phyloP scores from a whole-genome alignment of 768 basidiomycete species.

The Boletus pseudopeckii region DNA sequence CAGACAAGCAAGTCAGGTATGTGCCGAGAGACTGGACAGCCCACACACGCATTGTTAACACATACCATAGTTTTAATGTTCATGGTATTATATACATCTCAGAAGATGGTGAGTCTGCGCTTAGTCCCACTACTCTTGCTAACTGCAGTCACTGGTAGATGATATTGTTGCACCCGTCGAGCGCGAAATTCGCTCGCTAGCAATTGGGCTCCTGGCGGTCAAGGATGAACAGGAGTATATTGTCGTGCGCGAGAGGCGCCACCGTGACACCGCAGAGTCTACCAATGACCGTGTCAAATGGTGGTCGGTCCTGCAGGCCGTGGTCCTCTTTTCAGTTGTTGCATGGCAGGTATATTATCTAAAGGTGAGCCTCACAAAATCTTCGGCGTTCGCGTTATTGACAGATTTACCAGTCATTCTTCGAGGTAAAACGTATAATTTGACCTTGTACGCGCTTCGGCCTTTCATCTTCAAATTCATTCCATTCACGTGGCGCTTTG shows the following conservation, averaged over 20 bases:
- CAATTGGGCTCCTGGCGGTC: constrained; percentile 78
- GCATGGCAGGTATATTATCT: constrained; percentile 98
- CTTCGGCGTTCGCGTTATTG: not conserved
- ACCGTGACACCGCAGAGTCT: constrained; percentile 91
- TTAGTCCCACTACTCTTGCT: not conserved
- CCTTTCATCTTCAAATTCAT: not conserved
- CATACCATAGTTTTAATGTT: constrained; percentile 79
- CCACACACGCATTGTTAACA: not conserved
- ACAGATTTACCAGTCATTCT: constrained; percentile 59
- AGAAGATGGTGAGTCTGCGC: constrained; percentile 65
- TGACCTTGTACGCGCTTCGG: constrained; percentile 33
- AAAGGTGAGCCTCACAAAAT: constrained; percentile 50
- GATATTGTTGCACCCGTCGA: constrained; percentile 94
- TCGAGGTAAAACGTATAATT: constrained; percentile 88
- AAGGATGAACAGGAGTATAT: constrained; percentile 99
- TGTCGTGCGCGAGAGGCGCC: constrained; percentile 86
- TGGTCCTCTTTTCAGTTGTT: constrained; percentile 85
- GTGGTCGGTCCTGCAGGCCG: constrained; percentile 93
- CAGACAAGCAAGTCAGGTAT: constrained; percentile 92
- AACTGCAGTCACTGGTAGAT: constrained; percentile 25
- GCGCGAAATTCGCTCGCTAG: constrained; percentile 84
- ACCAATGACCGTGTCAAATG: constrained; percentile 96
- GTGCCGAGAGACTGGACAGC: not conserved
- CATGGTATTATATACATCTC: constrained; percentile 94
- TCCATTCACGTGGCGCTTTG: not conserved